These are phyloP conservation scores for Crithidia acanthocephali DNA, from an alignment of 208 protist species.

Conservation along the genomic window DNA sequence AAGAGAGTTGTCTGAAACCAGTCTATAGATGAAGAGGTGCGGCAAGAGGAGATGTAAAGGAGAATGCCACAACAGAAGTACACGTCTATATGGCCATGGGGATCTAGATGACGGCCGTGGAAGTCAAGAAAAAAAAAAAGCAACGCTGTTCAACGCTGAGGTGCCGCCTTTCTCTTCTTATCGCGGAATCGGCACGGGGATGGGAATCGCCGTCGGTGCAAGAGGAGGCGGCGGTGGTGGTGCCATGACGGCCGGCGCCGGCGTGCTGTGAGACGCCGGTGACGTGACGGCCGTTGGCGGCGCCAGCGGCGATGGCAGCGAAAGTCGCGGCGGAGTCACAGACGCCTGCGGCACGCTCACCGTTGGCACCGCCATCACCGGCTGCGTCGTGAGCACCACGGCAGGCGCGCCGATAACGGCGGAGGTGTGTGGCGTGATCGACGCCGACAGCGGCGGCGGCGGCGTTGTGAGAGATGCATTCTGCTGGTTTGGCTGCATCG, in stretches of 20 bases:
- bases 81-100: not conserved
- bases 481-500: constrained; percentile 10
- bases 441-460: constrained; percentile 3
- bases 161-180: not conserved
- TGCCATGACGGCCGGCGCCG: not conserved
- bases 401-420: not conserved
- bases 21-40: too few relatives aligned
- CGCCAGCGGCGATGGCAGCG: constrained; percentile 8
- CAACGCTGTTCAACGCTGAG: not conserved
- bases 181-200: constrained; percentile 23
- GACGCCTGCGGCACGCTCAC: constrained; percentile 4
- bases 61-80: too few relatives aligned
- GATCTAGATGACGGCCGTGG: not conserved
- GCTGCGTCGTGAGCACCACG: constrained; percentile 1
- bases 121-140: constrained; percentile 13
- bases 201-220: constrained; percentile 14
- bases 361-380: constrained; percentile 4
- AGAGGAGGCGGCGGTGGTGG: constrained; percentile 5
- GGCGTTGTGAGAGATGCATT: not conserved
- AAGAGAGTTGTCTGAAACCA: too few relatives aligned
- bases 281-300: constrained; percentile 17
- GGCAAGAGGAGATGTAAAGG: too few relatives aligned
- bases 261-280: not conserved
- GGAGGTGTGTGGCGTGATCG: not conserved
- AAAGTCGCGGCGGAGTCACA: constrained; percentile 10